Evolutionary conservation across 73 alveolate genomes (phyloP), one percentile per base, ranked within the genome.

Genomic region (Tetrahymena malaccensis): DNA sequence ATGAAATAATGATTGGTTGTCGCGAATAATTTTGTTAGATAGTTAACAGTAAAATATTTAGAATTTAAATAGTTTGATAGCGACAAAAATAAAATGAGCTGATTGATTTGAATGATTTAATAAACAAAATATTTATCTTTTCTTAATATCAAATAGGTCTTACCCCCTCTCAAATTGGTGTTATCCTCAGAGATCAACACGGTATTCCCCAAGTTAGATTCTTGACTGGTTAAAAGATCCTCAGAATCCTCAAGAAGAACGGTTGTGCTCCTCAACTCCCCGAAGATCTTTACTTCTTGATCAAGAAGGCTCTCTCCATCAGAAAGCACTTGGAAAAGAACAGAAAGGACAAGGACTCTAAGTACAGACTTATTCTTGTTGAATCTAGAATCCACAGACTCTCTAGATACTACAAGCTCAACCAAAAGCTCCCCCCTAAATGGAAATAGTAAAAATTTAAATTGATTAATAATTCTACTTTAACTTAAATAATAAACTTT

Each of bases 371-470:
- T 96, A 99, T 99, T 97, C 97, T 99, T 96, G 98, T 98, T 94
- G 99, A 99, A 97, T 94, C 98, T 98, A 98, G 99, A 97, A 99
- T 99, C 98, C 99, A 99, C 98, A 98, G 99, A 97, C 97, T 99
- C 37, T 99, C 99, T 56, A 97, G 99, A 95, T 99, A 99, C 99
- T 99, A 98, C 98, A 98, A 98, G 97, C 97, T 98, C 94, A 97
- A 98, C 96, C 96, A 98, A 98, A 96, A 98, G 93, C 96, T 99
- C 94, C 99, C 99, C 34, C 98, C 99, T 94, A 98, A 98, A 94
- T 99, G 99, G 99, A 99, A 98, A 96, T 99, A 99, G 95, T 94
- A 43, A 94, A 34, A 38, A 31, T 38, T 94, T 38, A 34, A 35
- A 85, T 85, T 16, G 25, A 70, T 70, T 25, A 70, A n/a, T n/a